Percentiles rank a stretch among this genome's conserved stretches.
Evolutionary conservation across 345 rosid genomes (phyloP).

Genomic region (Citrus australasica): DNA sequence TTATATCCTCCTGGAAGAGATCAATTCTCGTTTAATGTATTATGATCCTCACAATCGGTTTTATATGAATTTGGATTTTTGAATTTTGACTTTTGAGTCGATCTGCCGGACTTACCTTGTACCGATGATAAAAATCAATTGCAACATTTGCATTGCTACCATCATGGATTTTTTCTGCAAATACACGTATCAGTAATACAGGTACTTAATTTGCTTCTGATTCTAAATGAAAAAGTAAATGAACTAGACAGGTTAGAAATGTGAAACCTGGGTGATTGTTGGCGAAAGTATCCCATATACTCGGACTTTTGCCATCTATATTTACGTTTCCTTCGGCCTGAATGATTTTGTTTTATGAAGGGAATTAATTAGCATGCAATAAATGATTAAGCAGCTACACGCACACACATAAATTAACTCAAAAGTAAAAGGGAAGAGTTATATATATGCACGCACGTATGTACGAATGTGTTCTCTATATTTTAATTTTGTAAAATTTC

Average conservation of each 20-base stretch:
- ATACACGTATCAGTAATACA: no score
- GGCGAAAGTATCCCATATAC: conserved; percentile 31
- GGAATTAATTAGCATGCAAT: no score
- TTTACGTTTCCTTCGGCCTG: conserved; percentile 24
- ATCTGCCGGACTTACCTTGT: conserved; percentile 11
- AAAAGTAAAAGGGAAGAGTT: no score
- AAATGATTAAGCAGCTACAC: no score
- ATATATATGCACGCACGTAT: no score
- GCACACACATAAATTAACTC: no score
- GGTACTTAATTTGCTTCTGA: neutral
- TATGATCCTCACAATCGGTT: neutral
- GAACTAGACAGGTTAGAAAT: neutral
- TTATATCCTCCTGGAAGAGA: conserved; percentile 22
- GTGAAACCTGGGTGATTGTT: conserved; percentile 17
- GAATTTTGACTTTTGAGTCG: no score
- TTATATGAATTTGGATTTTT: neutral
- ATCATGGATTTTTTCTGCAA: neutral
- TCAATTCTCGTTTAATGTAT: no score
- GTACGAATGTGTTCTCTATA: no score
- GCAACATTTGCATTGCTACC: conserved; percentile 14
- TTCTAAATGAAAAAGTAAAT: no score
- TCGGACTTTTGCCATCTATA: conserved; percentile 23
- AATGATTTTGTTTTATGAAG: neutral
- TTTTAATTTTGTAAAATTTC: no score
- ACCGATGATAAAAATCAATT: conserved; percentile 25